Percentiles rank a stretch among this genome's conserved stretches.
phyloP scores from a whole-genome alignment of 805 yeast species.

The Monosporozyma yasuniensis region DNA sequence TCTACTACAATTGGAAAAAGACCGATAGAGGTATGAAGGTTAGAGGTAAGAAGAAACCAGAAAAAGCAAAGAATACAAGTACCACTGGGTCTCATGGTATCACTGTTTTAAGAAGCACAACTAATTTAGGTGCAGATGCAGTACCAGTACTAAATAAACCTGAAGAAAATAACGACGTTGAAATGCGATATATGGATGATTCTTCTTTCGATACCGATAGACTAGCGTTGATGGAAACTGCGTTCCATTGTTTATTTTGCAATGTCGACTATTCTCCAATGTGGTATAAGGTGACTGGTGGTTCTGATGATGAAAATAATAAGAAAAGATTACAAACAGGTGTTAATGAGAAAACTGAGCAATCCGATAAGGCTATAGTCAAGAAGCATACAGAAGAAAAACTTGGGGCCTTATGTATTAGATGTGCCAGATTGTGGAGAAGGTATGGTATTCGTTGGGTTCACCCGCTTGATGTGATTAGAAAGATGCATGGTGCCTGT shows the following conservation, averaged over 20 bases:
- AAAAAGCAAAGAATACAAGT: neutral
- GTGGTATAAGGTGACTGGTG: slow-evolving; percentile 31
- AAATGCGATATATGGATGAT: slow-evolving; percentile 34
- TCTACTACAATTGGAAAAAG: slow-evolving; percentile 88
- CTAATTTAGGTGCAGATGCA: neutral
- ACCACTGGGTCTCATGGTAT: no score
- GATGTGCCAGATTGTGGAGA: slow-evolving; percentile 91
- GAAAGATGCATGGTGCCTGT: slow-evolving; percentile 31
- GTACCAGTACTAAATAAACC: slow-evolving; percentile 1
- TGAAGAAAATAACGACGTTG: slow-evolving; percentile 5
- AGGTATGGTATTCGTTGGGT: slow-evolving; percentile 85
- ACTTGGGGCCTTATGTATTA: slow-evolving; percentile 58
- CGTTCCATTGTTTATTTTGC: slow-evolving; percentile 67
- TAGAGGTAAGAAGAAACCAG: slow-evolving; percentile 60
- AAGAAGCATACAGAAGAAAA: slow-evolving; percentile 17
- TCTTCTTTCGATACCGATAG: slow-evolving; percentile 56
- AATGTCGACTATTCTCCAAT: slow-evolving; percentile 31
- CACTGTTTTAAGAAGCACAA: no score
- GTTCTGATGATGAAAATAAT: slow-evolving; percentile 23
- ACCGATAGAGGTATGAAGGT: slow-evolving; percentile 62
- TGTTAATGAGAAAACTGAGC: slow-evolving; percentile 14
- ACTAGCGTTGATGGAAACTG: slow-evolving; percentile 31
- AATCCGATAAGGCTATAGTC: slow-evolving; percentile 6
- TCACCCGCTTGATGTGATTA: slow-evolving; percentile 57
- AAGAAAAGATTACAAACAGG: slow-evolving; percentile 17